Evolutionary conservation across 2,329 filamentous ascomycete genomes (phyloP).

Genomic region (Fusarium verticillioides): DNA sequence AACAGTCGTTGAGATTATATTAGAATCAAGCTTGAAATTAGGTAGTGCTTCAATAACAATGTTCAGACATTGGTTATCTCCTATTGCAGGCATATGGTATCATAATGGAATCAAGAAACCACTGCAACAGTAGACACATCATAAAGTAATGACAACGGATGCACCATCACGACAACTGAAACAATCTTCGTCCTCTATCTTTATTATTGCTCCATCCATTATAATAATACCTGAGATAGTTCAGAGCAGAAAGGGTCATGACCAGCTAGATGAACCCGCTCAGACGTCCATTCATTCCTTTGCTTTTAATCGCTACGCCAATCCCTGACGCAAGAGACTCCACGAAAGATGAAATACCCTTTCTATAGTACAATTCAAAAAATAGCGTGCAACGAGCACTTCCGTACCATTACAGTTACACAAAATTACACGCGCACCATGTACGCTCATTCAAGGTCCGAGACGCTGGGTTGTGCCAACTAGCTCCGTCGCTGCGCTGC

Average conservation of each 20-base stretch:
- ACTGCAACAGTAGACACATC: not conserved
- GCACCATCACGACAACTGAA: not conserved
- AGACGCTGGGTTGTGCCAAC: slow-evolving; percentile 72
- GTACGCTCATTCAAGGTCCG: slow-evolving; percentile 64
- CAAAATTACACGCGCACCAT: slow-evolving; percentile 17
- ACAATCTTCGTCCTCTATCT: slow-evolving; percentile 8
- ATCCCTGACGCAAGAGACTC: slow-evolving; percentile 22
- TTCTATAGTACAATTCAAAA: slow-evolving; percentile 39
- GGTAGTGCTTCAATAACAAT: not conserved
- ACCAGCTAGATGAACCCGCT: slow-evolving; percentile 3
- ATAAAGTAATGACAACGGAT: not conserved
- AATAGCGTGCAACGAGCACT: slow-evolving; percentile 9
- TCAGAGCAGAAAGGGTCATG: not conserved
- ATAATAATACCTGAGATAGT: slow-evolving; percentile 13
- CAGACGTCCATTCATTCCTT: slow-evolving; percentile 17
- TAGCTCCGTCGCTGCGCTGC: slow-evolving; percentile 67
- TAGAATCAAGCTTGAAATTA: not conserved
- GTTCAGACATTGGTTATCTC: not conserved
- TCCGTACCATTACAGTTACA: slow-evolving; percentile 9
- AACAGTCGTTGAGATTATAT: not conserved
- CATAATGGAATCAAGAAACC: not conserved
- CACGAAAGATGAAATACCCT: slow-evolving; percentile 17
- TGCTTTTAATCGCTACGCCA: slow-evolving; percentile 30
- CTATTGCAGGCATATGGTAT: too few relatives aligned
- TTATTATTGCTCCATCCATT: slow-evolving; percentile 1